Percentiles rank a stretch among this genome's conserved stretches.
Conservation (phyloP, 176 grass and related monocot genomes). For the Hyparrhenia diplandra region DNA sequence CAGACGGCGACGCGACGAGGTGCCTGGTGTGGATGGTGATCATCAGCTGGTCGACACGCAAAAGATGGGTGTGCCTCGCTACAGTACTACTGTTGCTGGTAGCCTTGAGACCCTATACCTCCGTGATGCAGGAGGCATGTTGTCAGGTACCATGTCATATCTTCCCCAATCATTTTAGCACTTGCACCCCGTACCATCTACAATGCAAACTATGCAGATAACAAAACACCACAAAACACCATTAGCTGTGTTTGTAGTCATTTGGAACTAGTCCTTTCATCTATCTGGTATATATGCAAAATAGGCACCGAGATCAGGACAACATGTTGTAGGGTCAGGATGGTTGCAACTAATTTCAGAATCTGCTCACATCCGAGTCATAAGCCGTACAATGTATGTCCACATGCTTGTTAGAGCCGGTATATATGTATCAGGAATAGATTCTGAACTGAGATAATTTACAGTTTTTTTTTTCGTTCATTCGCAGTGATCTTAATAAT, state of each 20-base stretch:
- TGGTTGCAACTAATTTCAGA: not conserved
- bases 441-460: not conserved
- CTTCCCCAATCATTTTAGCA: not conserved
- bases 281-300: not conserved
- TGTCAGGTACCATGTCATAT: not conserved
- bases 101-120: not conserved
- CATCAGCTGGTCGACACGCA: constrained; percentile 26
- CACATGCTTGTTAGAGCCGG: not conserved
- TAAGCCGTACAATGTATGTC: not conserved
- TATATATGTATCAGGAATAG: not conserved
- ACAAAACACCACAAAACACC: not conserved
- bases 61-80: not conserved
- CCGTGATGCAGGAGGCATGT: not conserved
- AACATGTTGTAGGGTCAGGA: not conserved
- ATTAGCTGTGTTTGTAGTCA: not conserved
- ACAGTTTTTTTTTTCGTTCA: too few relatives aligned
- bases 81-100: too few relatives aligned
- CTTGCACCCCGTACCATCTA: too few relatives aligned
- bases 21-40: constrained; percentile 36
- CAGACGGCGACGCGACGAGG: not conserved
- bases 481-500: too few relatives aligned
- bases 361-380: not conserved
- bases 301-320: not conserved
- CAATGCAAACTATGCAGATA: not conserved
- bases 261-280: not conserved